Evolutionary conservation across 2,329 filamentous ascomycete genomes (phyloP), one percentile per base, ranked within the genome.

Genomic region (Neoscytalidium dimidiatum): DNA sequence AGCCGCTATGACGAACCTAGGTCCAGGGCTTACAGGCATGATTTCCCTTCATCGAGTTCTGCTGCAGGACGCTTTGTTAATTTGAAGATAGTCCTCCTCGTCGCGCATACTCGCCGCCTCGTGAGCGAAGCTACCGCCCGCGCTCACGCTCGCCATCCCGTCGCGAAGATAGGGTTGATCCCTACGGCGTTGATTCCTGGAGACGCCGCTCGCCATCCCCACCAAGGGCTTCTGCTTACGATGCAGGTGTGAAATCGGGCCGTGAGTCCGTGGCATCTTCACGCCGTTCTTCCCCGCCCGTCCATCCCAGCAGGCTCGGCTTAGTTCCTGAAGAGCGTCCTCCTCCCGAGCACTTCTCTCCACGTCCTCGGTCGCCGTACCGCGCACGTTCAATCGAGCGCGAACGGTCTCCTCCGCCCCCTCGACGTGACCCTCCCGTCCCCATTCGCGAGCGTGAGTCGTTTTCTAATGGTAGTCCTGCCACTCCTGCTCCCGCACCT

Each of bases 221-320:
- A 33, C 74, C 67, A 13, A 74, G 76, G 56, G 69, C 72, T 31
- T 52, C 72, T 26, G 44, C 62, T 3, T 73, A 73, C 63, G 63
- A 79, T 21, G 82, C 82, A 35, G 81, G 80, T 43, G 81, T 83
- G 58, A 79, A 81, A 46, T 86, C 84, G 23, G 83, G 81, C 23
- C 77, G 82, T 64, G 84, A 82, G 43, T 89, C 87, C 8, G 82
- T 77, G 21, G 75, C 82, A 21, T 87, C 84, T 31, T 89, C 87
- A 23, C 83, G 86, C 64, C 82, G 86, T 56, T 88, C 88, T 8
- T 89, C 88, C 5, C 88, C 88, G 17, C 84, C 80, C 28, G 75
- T 84, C 14, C 85, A 87, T 69, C 81, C 82, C 17, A 87, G 86
- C 68, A 81, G 84, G 69, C 72, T 80, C 57, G 80, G 78, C 53